Percentiles rank a stretch among this genome's conserved stretches.
phyloP scores from a whole-genome alignment of 2,329 filamentous ascomycete genomes.

The Drechslerella stenobrocha region DNA sequence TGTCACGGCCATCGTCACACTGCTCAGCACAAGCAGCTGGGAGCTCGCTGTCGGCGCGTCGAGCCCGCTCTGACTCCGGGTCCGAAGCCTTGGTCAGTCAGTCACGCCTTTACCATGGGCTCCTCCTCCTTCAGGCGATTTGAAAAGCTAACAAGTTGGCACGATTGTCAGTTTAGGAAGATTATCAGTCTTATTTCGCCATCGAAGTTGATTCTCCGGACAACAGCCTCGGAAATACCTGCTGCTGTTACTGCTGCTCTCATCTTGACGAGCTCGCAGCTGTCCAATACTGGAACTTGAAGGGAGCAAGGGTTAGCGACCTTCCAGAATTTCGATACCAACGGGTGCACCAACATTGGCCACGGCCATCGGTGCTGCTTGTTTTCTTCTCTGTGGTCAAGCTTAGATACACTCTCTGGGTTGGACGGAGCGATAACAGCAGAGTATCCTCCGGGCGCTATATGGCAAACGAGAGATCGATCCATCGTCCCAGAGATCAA shows the following conservation, averaged over 20 bases:
- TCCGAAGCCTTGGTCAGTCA: not conserved
- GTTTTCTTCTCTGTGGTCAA: too few relatives aligned
- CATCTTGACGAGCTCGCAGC: too few relatives aligned
- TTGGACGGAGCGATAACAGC: not conserved
- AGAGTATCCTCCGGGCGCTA: not conserved
- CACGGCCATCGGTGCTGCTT: too few relatives aligned
- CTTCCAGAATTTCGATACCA: too few relatives aligned
- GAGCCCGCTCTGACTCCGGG: not conserved
- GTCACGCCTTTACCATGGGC: too few relatives aligned
- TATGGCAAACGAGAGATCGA: not conserved
- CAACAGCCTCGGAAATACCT: not conserved
- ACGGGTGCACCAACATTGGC: too few relatives aligned
- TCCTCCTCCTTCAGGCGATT: not conserved
- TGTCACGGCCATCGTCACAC: not conserved
- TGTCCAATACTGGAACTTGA: too few relatives aligned
- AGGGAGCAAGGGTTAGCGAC: too few relatives aligned
- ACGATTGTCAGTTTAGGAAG: not conserved
- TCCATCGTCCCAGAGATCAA: constrained; percentile 3
- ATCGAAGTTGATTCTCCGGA: not conserved
- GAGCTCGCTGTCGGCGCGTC: not conserved
- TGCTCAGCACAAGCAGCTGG: not conserved
- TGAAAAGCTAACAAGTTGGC: constrained; percentile 6
- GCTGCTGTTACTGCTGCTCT: too few relatives aligned
- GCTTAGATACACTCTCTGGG: too few relatives aligned
- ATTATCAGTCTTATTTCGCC: not conserved